A percentile compares a stretch with the other conserved stretches of the same genome.
Conservation (phyloP, 306 rosid species). For the Aeschynomene evenia region DNA sequence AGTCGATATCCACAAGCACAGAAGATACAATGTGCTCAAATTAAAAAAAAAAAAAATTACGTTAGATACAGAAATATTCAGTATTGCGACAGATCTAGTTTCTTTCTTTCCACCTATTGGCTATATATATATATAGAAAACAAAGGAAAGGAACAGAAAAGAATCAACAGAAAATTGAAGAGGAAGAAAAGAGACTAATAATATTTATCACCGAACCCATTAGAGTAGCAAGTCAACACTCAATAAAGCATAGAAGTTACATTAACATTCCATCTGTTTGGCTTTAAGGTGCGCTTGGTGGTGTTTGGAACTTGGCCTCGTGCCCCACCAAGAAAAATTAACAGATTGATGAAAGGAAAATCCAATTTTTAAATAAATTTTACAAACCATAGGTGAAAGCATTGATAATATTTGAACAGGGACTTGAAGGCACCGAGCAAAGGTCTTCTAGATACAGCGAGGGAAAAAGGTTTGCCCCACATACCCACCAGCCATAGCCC, state of each 20-base stretch:
- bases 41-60: too few species aligned
- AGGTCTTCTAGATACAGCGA: constrained; percentile 66
- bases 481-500: constrained; percentile 95
- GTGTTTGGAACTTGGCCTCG: constrained; percentile 27
- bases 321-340: constrained; percentile 36
- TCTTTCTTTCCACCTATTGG: neutral
- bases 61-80: neutral
- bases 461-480: constrained; percentile 80
- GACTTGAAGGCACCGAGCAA: constrained; percentile 23
- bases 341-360: constrained; percentile 32
- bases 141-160: neutral
- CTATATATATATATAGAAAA: too few species aligned
- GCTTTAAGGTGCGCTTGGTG: constrained; percentile 38
- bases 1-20: neutral
- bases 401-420: constrained; percentile 35
- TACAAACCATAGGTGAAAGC: constrained; percentile 47
- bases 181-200: constrained; percentile 2
- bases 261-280: constrained; percentile 37
- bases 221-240: constrained; percentile 24
- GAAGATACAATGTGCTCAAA: neutral
- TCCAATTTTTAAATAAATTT: constrained; percentile 39
- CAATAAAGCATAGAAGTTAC: constrained; percentile 39
- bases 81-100: neutral
- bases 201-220: constrained; percentile 21
- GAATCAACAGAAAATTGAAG: constrained; percentile 4